Base-by-base conservation (phyloP, 192 early-diverging fungal species). In the Entophlyctis helioformis region DNA sequence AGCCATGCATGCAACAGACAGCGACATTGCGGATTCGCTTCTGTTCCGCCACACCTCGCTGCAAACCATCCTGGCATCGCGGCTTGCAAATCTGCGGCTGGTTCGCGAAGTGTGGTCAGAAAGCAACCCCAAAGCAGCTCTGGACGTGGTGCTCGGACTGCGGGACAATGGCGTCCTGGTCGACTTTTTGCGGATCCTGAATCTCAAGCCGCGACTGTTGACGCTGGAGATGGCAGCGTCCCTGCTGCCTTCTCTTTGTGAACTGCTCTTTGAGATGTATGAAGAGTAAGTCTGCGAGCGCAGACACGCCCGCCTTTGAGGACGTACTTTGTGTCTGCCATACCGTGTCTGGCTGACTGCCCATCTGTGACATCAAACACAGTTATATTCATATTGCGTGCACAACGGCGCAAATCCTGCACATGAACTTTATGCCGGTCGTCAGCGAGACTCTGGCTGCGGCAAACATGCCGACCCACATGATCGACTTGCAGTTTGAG, bases 221-320 rank as follows among this genome's bases (percentile, higher is more conserved):
- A 63, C 62, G 20, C 36, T 75, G 48, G 72, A 75, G 26, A 48
- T 51, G 2, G 58, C 62, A 18, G 31, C 50, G 18, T 8, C 61
- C 35, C 7, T 75, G 11, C 40, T 75, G 27, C 65, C 65, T 6
- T 10, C 61, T 41, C 22, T 75, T 21, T 54, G 54, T 50, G 72
- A 71, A 39, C 50, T 75, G 25, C 44, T 71, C 11, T 67, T 65
- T 53, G 72, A 75, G 36, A 58, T 67, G 18, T 75, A 63, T 50
- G 66, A 75, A 54, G 72, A 75, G 72, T 75, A 48, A 42, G 59
- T 51, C n/a, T n/a, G n/a, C n/a, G n/a, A n/a, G n/a, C n/a, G n/a
- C n/a, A n/a, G n/a, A n/a, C n/a, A n/a, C n/a, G n/a, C n/a, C n/a
- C n/a, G n/a, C n/a, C n/a, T n/a, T n/a, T n/a, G n/a, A n/a, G n/a